Base-by-base conservation (phyloP, 2,329 filamentous ascomycete genomes). In the Fusarium poae region DNA sequence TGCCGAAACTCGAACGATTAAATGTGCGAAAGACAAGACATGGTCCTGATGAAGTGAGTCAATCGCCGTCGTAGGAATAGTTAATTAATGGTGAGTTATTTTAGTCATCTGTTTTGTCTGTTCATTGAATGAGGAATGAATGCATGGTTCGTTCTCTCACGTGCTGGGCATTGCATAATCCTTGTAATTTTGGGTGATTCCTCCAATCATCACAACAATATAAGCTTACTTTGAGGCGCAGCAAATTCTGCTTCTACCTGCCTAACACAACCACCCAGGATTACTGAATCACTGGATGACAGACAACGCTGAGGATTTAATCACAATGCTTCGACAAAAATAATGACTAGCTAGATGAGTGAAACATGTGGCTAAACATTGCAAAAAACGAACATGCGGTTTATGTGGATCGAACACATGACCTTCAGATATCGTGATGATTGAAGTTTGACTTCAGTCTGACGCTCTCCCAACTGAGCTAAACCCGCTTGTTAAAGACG, bases 391-490 rank as follows among this genome's bases (percentile, higher is more conserved):
- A 27, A 23, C 18, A 42, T 73, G 71, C 70, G 71, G 70, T 73
- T 72, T 72, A 23, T 72, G 70, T 72, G 71, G 71, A 73, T 73
- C 70, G 71, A 73, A 73, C 71, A 72, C 70, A 72, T 23, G 71
- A 73, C 71, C 71, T 73, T 73, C 71, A 73, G 71, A 73, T 73
- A 70, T 72, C 67, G 21, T 10, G 8, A 50, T 37, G 54, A 72
- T 71, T 61, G 63, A 72, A 70, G 69, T 70, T 61, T 66, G 32
- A 29, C 53, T 68, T 61, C 54, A 68, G 67, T 58, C 57, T 59
- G 51, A 66, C 70, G 69, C 65, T 72, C 70, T 71, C 71, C 70
- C 71, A 73, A 73, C 71, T 73, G 62, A 65, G 62, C 62, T 65
- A 65, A 65, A 65, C 62, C 62, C 62, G 62, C 62, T 64, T 43